These are phyloP conservation scores for Cicer yamashitae DNA, from an alignment of 306 rosid genomes.

Conservation along the genomic window DNA sequence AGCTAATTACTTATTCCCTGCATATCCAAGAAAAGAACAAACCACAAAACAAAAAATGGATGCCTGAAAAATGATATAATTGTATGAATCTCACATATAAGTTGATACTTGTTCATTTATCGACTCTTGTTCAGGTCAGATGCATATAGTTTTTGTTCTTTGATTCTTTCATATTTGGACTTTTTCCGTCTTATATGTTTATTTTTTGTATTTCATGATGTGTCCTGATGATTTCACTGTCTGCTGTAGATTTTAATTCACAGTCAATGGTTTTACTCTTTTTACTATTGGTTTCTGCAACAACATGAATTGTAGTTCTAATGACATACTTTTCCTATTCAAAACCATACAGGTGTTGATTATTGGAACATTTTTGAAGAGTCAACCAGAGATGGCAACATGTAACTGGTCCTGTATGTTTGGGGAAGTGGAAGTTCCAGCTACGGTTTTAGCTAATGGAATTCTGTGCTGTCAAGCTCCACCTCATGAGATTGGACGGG, in stretches of 20 bases:
- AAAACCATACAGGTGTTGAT: slow-evolving; percentile 67
- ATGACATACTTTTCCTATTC: slow-evolving; percentile 27
- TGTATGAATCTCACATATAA: neutral
- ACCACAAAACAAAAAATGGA: neutral
- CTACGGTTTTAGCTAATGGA: slow-evolving; percentile 73
- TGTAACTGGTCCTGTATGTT: slow-evolving; percentile 90
- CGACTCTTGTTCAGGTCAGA: slow-evolving; percentile 33
- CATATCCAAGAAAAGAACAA: neutral
- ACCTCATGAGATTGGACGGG: slow-evolving; percentile 65
- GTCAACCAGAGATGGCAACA: slow-evolving; percentile 51
- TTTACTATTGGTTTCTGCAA: slow-evolving; percentile 27
- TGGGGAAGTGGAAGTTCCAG: slow-evolving; percentile 94
- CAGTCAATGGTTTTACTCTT: neutral
- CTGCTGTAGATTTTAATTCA: slow-evolving; percentile 7
- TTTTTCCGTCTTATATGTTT: neutral
- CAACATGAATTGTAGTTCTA: slow-evolving; percentile 32
- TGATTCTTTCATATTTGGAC: slow-evolving; percentile 36
- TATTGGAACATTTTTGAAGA: slow-evolving; percentile 72
- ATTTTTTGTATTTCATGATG: slow-evolving; percentile 34
- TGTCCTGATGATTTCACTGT: slow-evolving; percentile 8
- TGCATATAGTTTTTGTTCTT: slow-evolving; percentile 34
- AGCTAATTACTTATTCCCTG: neutral
- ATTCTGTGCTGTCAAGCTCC: slow-evolving; percentile 83
- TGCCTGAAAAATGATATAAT: slow-evolving; percentile 6
- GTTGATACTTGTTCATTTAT: neutral